Conservation (phyloP, 2,329 filamentous ascomycete species). For the Bipolaris zeicola region DNA sequence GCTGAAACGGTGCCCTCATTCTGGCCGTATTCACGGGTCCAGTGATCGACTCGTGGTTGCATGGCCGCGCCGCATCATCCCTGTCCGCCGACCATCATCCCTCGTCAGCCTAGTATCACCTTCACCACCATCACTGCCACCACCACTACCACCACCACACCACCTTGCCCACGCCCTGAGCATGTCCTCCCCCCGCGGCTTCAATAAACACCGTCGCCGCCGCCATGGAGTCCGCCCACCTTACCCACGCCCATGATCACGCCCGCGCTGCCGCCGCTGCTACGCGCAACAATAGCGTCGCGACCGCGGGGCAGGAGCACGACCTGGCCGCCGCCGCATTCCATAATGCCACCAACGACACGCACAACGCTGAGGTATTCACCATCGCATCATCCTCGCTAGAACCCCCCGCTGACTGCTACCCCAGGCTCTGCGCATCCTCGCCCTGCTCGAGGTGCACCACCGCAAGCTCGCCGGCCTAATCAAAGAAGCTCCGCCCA, state of each 20-base stretch:
- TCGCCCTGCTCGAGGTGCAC: slow-evolving; percentile 84
- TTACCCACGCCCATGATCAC: slow-evolving; percentile 84
- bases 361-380: slow-evolving; percentile 63
- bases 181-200: slow-evolving; percentile 7
- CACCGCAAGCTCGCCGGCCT: slow-evolving; percentile 83
- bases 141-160: neutral
- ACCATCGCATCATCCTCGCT: too few species aligned
- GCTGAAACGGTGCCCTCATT: slow-evolving; percentile 11
- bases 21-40: slow-evolving; percentile 6
- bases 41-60: slow-evolving; percentile 9
- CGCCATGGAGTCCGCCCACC: slow-evolving; percentile 70
- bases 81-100: neutral
- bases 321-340: slow-evolving; percentile 88
- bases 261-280: slow-evolving; percentile 82
- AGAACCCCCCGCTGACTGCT: neutral
- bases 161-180: neutral
- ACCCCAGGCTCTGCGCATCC: slow-evolving; percentile 74
- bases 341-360: slow-evolving; percentile 76
- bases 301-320: slow-evolving; percentile 85
- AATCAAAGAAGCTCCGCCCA: slow-evolving; percentile 67
- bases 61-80: slow-evolving; percentile 11
- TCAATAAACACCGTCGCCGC: neutral
- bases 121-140: slow-evolving; percentile 6
- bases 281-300: slow-evolving; percentile 70
- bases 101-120: slow-evolving; percentile 1